Base-by-base conservation (phyloP, 768 basidiomycete species). In the Auricularia heimuer region DNA sequence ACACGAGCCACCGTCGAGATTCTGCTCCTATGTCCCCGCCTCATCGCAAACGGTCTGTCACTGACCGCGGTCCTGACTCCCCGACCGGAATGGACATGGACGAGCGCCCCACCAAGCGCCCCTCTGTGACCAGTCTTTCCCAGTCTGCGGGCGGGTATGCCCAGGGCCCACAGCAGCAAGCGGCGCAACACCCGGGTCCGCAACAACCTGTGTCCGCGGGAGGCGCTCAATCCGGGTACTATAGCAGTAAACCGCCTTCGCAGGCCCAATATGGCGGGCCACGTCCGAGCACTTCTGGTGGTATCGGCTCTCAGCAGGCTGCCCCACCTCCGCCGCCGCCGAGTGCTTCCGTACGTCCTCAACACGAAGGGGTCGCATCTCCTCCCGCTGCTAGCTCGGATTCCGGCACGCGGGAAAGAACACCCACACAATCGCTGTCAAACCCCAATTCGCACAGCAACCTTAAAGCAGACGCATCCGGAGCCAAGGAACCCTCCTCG, bases 381-480 rank as follows among this genome's bases (percentile, higher is more conserved):
- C 56, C 56, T 24, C 56, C 56, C 24, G 56, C 29, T 24, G 56
- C 7, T 7, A 33, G 34, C 33, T 29, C 29, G 8, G 56, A 60
- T 24, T 29, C 11, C 24, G 56, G 56, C 24, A 51, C 47, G 16
- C 56, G 56, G 8, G 56, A 60, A 24, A 6, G 56, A 35, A 60
- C 56, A 4, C 56, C 56, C 11, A 60, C 56, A 29, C 56, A 60
- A 29, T 60, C 56, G 18, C 56, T 60, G 56, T 60, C 56, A 10
- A 60, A 60, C 56, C 56, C 56, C 29, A 60, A 60, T 29, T 60
- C 56, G 56, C 24, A 33, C 56, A 60, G 34, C 34, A 35, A 60
- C 56, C 56, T 60, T 29, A 60, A 54, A 29, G 54, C 24, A 8
- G 56, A 29, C 34, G 12, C 21, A 4, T 10, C 16, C 29, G 24